Base-by-base conservation (phyloP, 148 eudicot species). In the Rhododendron kiyosumense region DNA sequence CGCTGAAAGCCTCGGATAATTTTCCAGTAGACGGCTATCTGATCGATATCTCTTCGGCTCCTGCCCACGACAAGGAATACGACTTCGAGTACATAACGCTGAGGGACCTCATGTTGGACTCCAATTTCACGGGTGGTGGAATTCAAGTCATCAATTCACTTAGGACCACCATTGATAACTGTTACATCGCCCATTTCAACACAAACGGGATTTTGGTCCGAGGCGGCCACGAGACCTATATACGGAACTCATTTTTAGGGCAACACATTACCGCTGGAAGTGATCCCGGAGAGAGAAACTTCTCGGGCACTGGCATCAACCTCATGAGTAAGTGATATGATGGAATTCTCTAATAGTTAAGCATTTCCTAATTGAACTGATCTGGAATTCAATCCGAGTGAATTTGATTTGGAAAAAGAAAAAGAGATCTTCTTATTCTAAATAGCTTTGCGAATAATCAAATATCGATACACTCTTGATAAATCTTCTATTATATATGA, bases 161-260 rank as follows among this genome's bases (percentile, higher is more conserved):
- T 0, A 88, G 99, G 85, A 92, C 90, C 0, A 85, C 89, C 89
- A 90, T 96, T n/a, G 95, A 93, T 88, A 96, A 93, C 77, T 93
- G 96, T 51, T 96, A 92, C 94, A 86, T 96, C 45, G 81, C 93
- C 28, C 98, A 93, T 88, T 96, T 96, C 87, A 90, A 88, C 22
- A 93, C 95, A 3, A 88, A 89, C 15, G 99, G 98, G 5, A 93
- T 96, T 54, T 82, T 85, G 18, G 96, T 93, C 82, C 88, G 91
- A 83, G 87, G 91, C 14, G 99, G 99, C 13, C 99, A 96, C 28
- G 99, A 96, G 61, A 96, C 99, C 34, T 89, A 92, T 85, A 92
- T 96, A 52, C 90, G 96, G 28, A 85, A 85, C 85, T 89, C 96
- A 9, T 96, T 87, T 85, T 85, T 96, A 15, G 99, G 99, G 20